Evolutionary conservation across 768 basidiomycete species (phyloP), one percentile per base, ranked within the genome.

Genomic region (Coprinopsis marcescibilis): DNA sequence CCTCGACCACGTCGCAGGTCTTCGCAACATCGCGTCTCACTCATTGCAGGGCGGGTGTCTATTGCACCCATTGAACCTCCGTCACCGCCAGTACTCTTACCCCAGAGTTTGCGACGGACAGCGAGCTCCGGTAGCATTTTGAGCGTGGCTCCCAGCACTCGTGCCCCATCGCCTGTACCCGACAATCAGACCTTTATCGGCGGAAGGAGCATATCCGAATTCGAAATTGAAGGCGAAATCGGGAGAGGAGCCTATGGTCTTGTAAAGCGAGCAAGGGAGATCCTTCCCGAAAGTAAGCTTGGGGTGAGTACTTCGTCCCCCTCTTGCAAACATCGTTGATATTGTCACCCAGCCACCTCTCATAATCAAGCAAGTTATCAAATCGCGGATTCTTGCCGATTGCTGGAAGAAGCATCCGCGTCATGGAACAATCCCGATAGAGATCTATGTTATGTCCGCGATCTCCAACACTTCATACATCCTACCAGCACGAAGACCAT

Each of bases 331-430:
- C 45, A 25, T 50, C 45, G 48, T 49, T 51, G 51, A 55, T 46
- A 33, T 39, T 46, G 41, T 49, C 51, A 59, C 52, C 51, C 57
- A 93, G 91, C 85, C 92, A 3, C 82, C 87, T 29, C 68, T 96
- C 50, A 85, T 99, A 57, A 92, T 99, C 67, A 99, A 99, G 61
- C 94, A 96, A 65, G 85, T 98, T 59, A 94, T 98, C 72, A 98
- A 98, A 66, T 93, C 90, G 38, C 88, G 96, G 43, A 99, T 99
- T 50, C 77, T 99, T 43, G 95, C 95, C 24, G 95, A 99, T 68
- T 98, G 95, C 65, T 99, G 96, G 96, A 98, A 98, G 71, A 89
- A 89, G 59, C 95, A 99, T 62, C 87, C 89, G 34, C 80, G 85
- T 52, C 79, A 89, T 62, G 95, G 95, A 47, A 96, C 96, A 6